Evolutionary conservation across 1,139 yeast species (phyloP), one percentile per base, ranked within the genome.

Genomic region (Arxiozyma slooffiae): DNA sequence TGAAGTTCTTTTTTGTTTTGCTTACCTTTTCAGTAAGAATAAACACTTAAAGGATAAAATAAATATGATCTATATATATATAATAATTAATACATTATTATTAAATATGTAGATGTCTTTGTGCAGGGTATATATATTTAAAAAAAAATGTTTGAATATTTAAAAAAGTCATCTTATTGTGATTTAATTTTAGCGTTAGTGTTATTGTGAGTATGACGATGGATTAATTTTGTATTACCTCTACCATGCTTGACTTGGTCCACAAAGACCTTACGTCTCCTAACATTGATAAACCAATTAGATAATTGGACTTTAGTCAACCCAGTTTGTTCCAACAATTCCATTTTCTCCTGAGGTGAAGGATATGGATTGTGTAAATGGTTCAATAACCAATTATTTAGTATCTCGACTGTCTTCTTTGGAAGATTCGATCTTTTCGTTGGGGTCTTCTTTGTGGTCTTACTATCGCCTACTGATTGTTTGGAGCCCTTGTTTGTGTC

Each of bases 241-340:
- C 20, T 58, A 58, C 41, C 60, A 63, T 49, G 63, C 59, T 44
- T 62, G 64, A 44, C 57, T 22, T 48, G 50, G 16, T 48, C 50
- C 9, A 43, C 58, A 46, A 71, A 71, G 16, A 88, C 79, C 67
- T 87, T 83, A 62, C 98, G 75, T 64, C 97, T 77, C 64, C 98
- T 78, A 22, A 96, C 97, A 68, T 92, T 92, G 62, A 92, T 92
- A 65, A 92, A 92, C 97, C 98, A 92, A 67, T 92, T 92, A 57
- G 94, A 82, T 55, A 92, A 76, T 68, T 92, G 98, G 59, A 89
- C 95, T 66, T 86, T 81, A 55, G 90, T 85, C 62, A 92, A 76
- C 0, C 97, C 96, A 0, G 98, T 92, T 63, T 79, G 77, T 60
- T 77, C 73, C 76, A 89, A 81, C 57, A 92, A 74, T 60, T 83